phyloP scores from a whole-genome alignment of 2,329 filamentous ascomycete species.

The Lasiodiplodia sp. region DNA sequence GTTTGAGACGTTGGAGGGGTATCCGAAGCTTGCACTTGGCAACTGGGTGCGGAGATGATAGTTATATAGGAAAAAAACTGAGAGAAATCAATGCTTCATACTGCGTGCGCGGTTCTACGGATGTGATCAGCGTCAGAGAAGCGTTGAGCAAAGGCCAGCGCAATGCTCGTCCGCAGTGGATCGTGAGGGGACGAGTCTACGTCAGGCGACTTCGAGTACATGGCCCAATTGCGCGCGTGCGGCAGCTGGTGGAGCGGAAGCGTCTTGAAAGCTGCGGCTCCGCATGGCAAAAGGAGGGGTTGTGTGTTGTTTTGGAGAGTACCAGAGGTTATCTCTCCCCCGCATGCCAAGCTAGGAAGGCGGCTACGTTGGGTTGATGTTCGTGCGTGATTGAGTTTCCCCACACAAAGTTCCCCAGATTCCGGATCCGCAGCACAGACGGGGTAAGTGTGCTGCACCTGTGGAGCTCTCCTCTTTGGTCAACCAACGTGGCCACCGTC shows the following conservation, averaged over 20 bases:
- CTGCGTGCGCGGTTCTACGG: neutral
- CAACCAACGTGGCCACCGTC: neutral
- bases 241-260: constrained; percentile 6
- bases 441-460: neutral
- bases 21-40: neutral
- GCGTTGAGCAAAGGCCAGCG: neutral
- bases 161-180: neutral
- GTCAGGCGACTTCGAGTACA: neutral
- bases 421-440: constrained; percentile 19
- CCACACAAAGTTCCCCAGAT: constrained; percentile 21
- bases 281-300: constrained; percentile 2
- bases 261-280: constrained; percentile 12
- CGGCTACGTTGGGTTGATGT: neutral
- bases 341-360: constrained; percentile 6
- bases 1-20: neutral
- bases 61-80: neutral
- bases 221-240: constrained; percentile 9
- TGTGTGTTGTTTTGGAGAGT: neutral
- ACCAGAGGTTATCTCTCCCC: neutral
- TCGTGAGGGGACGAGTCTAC: constrained; percentile 3
- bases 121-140: neutral
- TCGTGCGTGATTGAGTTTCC: constrained; percentile 1
- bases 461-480: too few species aligned
- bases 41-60: neutral
- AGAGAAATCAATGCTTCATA: neutral